Base-by-base conservation (phyloP, 2,329 filamentous ascomycete species). In the Dothistroma pini region DNA sequence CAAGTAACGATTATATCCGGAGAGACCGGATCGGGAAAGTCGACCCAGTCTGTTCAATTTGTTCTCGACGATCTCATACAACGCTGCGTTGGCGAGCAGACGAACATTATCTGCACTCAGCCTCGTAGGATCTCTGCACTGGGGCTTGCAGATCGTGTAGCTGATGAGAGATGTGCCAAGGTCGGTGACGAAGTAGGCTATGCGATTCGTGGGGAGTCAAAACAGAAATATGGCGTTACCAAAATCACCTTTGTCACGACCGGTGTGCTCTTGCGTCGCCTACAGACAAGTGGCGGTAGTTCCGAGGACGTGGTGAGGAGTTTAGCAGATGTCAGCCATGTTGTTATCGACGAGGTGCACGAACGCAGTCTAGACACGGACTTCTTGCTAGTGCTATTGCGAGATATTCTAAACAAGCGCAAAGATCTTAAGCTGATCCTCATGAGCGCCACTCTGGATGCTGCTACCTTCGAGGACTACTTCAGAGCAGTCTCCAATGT, bases 1-100 rank as follows among this genome's bases (percentile, higher is more conserved):
- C 89, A 97, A 75, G 92, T 99, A 55, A 96, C 91, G 0, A 97
- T 99, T 70, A 95, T 99, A 69, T 96, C 93, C 49, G 95, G 95
- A 68, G 95, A 97, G 77, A 99, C 95, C 4, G 95, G 95, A 57
- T 96, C 91, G 19, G 95, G 95, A 72, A 99, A 99, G 76, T 96
- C 91, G 54, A 97, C 95, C 0, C 95, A 99, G 75, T 95, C 91
- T 2, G 91, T 97, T 35, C 95, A 99, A 74, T 99, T 97, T 75
- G 83, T 99, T 49, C 81, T 99, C 1, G 95, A 99, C 70, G 91
- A 97, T 69, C 80, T 97, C 65, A 96, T 97, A 69, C 82, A 84
- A 63, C 83, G 84, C 51, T 85, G 88, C 8, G 81, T 96, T 9
- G 95, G 93, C 2, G 84, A 84, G 12, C 85, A 85, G 12, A 90